Evolutionary conservation across 1,284 basidiomycete species (phyloP).

Genomic region (Mycosarcoma mackinlayi): DNA sequence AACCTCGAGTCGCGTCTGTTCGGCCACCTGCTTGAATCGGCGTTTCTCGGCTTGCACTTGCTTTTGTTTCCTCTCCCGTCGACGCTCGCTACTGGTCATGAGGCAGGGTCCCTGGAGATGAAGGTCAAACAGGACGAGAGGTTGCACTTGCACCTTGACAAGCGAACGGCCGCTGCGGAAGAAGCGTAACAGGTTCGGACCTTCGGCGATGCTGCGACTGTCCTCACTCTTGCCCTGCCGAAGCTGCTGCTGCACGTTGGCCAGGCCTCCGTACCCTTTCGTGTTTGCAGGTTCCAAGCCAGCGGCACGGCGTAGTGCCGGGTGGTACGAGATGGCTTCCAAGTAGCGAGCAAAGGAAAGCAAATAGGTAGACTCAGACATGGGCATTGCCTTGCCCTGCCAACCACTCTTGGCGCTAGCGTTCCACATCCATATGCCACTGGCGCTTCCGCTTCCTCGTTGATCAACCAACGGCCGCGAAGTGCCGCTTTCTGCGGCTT

Average conservation of each 20-base stretch:
- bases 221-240: constrained; percentile 41
- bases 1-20: constrained; percentile 56
- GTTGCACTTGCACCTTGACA: constrained; percentile 55
- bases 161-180: constrained; percentile 52
- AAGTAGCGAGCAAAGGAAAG: constrained; percentile 59
- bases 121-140: constrained; percentile 49
- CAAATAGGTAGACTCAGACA: constrained; percentile 60
- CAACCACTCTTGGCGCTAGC: constrained; percentile 48
- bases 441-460: constrained; percentile 23
- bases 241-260: constrained; percentile 43
- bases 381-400: constrained; percentile 39
- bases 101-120: constrained; percentile 56
- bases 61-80: constrained; percentile 26
- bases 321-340: constrained; percentile 58
- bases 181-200: constrained; percentile 41
- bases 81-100: constrained; percentile 28
- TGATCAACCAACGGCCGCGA: constrained; percentile 34
- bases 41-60: constrained; percentile 24
- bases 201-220: constrained; percentile 43
- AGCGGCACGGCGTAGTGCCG: constrained; percentile 41
- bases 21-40: constrained; percentile 26
- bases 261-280: constrained; percentile 36
- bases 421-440: constrained; percentile 57
- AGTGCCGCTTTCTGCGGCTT: constrained; percentile 42
- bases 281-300: constrained; percentile 35